These are phyloP conservation scores for Austroboletus sp. DNA, from an alignment of 1,284 basidiomycete species.

Conservation along the genomic window DNA sequence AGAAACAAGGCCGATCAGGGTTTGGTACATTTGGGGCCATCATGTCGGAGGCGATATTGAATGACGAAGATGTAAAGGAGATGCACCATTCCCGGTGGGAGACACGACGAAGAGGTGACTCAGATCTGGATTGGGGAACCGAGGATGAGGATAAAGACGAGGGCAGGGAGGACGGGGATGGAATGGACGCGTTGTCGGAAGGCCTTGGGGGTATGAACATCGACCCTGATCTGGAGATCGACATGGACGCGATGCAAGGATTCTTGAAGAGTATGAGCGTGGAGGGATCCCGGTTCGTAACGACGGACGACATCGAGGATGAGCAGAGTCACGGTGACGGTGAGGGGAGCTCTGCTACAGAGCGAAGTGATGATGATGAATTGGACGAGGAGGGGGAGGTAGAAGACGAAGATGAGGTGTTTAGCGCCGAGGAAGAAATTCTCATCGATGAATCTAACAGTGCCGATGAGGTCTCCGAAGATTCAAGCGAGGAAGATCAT, in stretches of 20 bases:
- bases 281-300: constrained; percentile 45
- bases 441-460: constrained; percentile 27
- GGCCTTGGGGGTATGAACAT: constrained; percentile 51
- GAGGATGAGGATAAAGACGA: constrained; percentile 31
- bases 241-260: constrained; percentile 44
- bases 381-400: constrained; percentile 12
- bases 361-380: constrained; percentile 31
- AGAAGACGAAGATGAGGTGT: constrained; percentile 14
- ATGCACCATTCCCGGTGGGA: constrained; percentile 38
- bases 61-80: constrained; percentile 29
- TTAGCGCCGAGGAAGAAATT: constrained; percentile 17
- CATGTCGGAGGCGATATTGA: constrained; percentile 49
- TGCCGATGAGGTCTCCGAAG: constrained; percentile 31
- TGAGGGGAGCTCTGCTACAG: constrained; percentile 17
- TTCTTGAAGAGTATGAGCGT: constrained; percentile 51
- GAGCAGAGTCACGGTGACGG: constrained; percentile 25
- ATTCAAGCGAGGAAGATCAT: constrained; percentile 16
- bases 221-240: constrained; percentile 47
- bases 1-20: constrained; percentile 16
- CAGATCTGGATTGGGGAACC: constrained; percentile 68
- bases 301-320: constrained; percentile 64
- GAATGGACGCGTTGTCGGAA: constrained; percentile 34
- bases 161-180: constrained; percentile 24
- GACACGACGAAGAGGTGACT: constrained; percentile 56
- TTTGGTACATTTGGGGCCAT: constrained; percentile 54